Conservation (phyloP, 805 yeast species). For the Ogataea siamensis region DNA sequence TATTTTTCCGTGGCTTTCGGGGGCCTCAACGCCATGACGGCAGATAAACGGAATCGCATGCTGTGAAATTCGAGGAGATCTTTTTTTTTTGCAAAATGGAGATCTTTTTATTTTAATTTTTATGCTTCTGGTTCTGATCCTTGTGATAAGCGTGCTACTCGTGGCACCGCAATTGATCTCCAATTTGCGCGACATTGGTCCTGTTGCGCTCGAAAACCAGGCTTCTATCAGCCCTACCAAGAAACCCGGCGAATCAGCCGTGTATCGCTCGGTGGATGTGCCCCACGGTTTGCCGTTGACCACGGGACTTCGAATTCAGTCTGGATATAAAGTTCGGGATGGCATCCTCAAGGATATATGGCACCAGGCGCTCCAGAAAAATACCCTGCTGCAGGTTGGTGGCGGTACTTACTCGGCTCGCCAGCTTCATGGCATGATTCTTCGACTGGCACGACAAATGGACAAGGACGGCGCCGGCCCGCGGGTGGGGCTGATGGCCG, state of each 20-base stretch:
- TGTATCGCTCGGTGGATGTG: conserved; percentile 70
- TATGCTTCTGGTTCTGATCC: conserved; percentile 10
- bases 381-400: conserved; percentile 28
- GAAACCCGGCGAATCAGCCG: conserved; percentile 66
- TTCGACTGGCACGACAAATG: conserved; percentile 22
- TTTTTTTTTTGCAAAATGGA: too few relatives aligned
- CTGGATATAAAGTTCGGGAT: conserved; percentile 63
- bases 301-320: conserved; percentile 65
- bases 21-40: conserved; percentile 2
- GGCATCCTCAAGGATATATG: conserved; percentile 77
- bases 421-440: conserved; percentile 35
- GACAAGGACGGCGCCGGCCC: conserved; percentile 28
- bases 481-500: conserved; percentile 26
- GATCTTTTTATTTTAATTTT: neutral
- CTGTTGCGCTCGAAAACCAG: conserved; percentile 59
- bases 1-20: conserved; percentile 2
- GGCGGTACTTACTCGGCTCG: conserved; percentile 29
- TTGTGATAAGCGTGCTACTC: conserved; percentile 6
- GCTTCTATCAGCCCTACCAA: conserved; percentile 64
- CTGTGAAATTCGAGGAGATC: too few relatives aligned
- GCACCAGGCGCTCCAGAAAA: conserved; percentile 43
- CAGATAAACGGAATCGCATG: conserved; percentile 11
- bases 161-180: conserved; percentile 27
- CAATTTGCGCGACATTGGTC: conserved; percentile 52
- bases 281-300: conserved; percentile 70